Evolutionary conservation across 2,329 filamentous ascomycete genomes (phyloP).

Genomic region (Incumbomyces delicatus): DNA sequence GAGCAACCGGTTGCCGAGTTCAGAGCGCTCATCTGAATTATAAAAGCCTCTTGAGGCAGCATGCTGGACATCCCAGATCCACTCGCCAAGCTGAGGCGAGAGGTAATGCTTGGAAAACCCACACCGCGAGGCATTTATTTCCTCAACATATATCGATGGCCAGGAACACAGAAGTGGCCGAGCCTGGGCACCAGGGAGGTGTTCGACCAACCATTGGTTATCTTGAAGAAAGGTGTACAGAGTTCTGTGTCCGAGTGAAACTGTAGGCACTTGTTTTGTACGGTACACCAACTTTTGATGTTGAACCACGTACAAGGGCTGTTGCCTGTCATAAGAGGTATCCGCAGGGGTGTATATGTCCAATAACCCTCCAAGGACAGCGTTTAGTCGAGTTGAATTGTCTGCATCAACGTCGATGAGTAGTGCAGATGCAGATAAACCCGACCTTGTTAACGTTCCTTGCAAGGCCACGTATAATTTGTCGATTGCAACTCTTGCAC

Average conservation of each 20-base stretch:
- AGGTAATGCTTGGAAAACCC: too few species aligned
- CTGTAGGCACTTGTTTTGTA: background rate
- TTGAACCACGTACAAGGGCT: background rate
- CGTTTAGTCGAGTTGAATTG: background rate
- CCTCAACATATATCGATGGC: too few species aligned
- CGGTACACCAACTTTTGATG: background rate
- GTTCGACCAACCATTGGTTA: background rate
- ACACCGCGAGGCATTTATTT: background rate
- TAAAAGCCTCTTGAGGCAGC: background rate
- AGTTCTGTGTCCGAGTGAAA: background rate
- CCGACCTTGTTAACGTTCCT: background rate
- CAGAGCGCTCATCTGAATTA: too few species aligned
- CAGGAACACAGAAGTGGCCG: background rate
- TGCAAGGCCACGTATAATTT: background rate
- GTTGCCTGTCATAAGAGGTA: background rate
- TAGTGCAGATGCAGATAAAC: background rate
- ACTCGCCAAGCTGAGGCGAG: background rate
- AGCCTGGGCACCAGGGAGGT: background rate
- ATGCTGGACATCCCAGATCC: background rate
- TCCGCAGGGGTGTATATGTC: background rate
- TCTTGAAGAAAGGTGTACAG: background rate
- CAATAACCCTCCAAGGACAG: background rate
- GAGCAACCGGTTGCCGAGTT: background rate
- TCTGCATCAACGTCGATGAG: background rate
- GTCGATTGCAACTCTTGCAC: background rate